Conservation (phyloP, 2,329 filamentous ascomycete genomes). For the Colletotrichum tropicale region DNA sequence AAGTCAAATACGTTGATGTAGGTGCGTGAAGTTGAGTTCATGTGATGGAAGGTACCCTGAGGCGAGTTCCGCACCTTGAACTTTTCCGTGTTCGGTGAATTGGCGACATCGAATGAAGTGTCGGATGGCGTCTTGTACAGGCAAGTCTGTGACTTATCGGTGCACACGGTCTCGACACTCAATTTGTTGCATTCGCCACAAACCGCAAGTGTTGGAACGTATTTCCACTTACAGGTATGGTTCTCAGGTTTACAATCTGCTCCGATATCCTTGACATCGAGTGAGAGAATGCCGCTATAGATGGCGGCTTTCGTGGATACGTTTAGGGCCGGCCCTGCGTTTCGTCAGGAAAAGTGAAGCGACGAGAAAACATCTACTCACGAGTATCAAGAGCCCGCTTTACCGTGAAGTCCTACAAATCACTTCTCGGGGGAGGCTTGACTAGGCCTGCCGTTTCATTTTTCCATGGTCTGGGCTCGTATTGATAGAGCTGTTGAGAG, state of each 20-base stretch:
- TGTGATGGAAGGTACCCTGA: slow-evolving; percentile 4
- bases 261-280: slow-evolving; percentile 27
- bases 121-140: slow-evolving; percentile 31
- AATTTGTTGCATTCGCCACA: slow-evolving; percentile 35
- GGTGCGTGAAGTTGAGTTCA: slow-evolving; percentile 24
- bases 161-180: slow-evolving; percentile 22
- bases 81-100: slow-evolving; percentile 23
- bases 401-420: slow-evolving; percentile 38
- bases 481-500: slow-evolving; percentile 41
- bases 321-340: slow-evolving; percentile 24
- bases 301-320: slow-evolving; percentile 42
- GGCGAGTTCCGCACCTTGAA: slow-evolving; percentile 32
- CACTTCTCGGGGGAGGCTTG: slow-evolving; percentile 32
- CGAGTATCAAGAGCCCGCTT: slow-evolving; percentile 20
- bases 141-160: slow-evolving; percentile 27
- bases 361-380: background rate
- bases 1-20: slow-evolving; percentile 41
- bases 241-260: slow-evolving; percentile 34
- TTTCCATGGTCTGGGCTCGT: slow-evolving; percentile 28
- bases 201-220: slow-evolving; percentile 38
- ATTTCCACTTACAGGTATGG: slow-evolving; percentile 35
- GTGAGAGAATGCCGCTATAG: slow-evolving; percentile 39
- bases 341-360: background rate
- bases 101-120: slow-evolving; percentile 28
- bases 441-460: slow-evolving; percentile 16